A percentile compares a stretch with the other conserved stretches of the same genome.
Conservation (phyloP, 2,329 filamentous ascomycete genomes). For the Aspergillus aculeatus region DNA sequence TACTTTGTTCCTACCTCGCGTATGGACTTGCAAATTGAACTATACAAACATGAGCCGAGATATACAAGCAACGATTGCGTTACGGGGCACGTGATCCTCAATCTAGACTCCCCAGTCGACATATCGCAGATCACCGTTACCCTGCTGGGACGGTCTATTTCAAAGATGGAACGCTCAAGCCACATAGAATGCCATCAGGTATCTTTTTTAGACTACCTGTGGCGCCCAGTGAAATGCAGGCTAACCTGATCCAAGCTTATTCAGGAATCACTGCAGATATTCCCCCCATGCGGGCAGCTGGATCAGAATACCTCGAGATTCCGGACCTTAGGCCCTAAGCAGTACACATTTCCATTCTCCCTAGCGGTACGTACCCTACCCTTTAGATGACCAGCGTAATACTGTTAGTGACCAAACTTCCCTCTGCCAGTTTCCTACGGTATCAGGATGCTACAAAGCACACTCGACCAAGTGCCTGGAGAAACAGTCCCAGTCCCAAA, state of each 20-base stretch:
- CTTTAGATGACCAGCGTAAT: too few species aligned
- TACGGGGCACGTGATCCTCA: constrained; percentile 17
- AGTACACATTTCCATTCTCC: constrained; percentile 13
- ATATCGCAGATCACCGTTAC: constrained; percentile 16
- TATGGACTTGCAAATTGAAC: constrained; percentile 14
- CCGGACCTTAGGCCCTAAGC: constrained; percentile 6
- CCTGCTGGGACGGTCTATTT: constrained; percentile 15
- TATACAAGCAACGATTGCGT: constrained; percentile 16
- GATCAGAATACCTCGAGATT: neutral
- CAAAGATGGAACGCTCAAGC: constrained; percentile 12
- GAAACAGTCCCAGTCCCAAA: neutral
- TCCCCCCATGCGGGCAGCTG: constrained; percentile 8
- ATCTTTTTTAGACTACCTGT: neutral
- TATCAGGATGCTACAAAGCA: constrained; percentile 15
- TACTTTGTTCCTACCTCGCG: neutral
- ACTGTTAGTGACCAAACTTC: too few species aligned
- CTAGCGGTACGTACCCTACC: constrained; percentile 3
- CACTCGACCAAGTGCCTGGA: neutral
- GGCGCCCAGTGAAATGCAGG: neutral
- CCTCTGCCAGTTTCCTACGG: constrained; percentile 12
- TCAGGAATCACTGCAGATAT: constrained; percentile 5
- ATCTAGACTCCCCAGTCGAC: constrained; percentile 9
- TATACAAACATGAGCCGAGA: constrained; percentile 5
- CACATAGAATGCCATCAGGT: constrained; percentile 17
- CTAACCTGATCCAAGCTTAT: constrained; percentile 7